Evolutionary conservation across 2,329 filamentous ascomycete species (phyloP).

Genomic region (Coccinonectria pachysandricola): DNA sequence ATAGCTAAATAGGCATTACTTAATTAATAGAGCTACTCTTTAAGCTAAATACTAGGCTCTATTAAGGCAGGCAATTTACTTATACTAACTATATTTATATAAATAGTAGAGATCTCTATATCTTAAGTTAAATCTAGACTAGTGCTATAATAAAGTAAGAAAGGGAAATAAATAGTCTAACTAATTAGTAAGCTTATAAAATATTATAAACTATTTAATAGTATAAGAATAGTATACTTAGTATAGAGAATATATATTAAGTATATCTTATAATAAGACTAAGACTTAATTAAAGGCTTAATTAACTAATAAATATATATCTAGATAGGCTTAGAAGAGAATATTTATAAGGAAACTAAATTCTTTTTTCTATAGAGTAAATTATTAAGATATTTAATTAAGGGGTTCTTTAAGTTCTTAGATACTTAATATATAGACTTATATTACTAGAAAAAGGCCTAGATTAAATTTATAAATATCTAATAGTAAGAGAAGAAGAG

Average conservation of each 20-base stretch:
- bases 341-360: not conserved
- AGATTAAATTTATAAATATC: too few species aligned
- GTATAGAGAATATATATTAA: slow-evolving; percentile 1
- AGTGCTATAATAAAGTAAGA: not conserved
- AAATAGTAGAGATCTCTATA: not conserved
- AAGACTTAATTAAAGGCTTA: not conserved
- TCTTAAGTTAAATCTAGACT: too few species aligned
- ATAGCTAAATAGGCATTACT: not conserved
- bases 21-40: not conserved
- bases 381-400: too few species aligned
- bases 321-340: not conserved
- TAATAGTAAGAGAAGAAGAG: not conserved
- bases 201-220: not conserved
- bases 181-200: not conserved
- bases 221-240: not conserved
- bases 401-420: not conserved
- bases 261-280: not conserved
- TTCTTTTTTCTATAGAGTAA: too few species aligned
- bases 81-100: not conserved
- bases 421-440: not conserved
- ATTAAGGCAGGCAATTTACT: too few species aligned
- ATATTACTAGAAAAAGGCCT: too few species aligned
- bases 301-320: not conserved
- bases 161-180: not conserved
- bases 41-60: not conserved